Base-by-base conservation (phyloP, 108 stramenopile genomes). In the Discostella pseudostelligera region DNA sequence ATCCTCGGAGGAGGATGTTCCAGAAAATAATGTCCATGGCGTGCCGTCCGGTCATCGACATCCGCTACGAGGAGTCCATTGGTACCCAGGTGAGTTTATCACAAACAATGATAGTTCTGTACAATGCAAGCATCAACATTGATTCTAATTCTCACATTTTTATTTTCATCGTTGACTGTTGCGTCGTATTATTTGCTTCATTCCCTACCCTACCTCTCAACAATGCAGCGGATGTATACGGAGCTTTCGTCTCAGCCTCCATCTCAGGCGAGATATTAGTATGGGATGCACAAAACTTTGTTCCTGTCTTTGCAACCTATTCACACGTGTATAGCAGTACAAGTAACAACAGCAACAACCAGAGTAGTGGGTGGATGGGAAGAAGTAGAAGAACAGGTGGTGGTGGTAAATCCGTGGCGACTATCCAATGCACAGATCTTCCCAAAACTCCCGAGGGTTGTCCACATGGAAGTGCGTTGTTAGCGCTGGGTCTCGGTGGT, bases 231-330 rank as follows among this genome's bases (percentile, higher is more conserved):
- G 91, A 92, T 64, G 62, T 77, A 1, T 43, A 48, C 20, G 91
- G 91, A 25, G 76, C 68, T 0, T 92, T 92, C 63, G 59, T 92
- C 13, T 88, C 91, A n/a, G 62, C 76, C 1, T 71, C 83, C 8
- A 66, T 67, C 9, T 78, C 80, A 22, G 88, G 85, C 10, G 59
- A 76, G 46, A 59, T 92, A 24, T 36, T 87, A 42, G 62, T 92
- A 4, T 92, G 91, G 91, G 91, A 92, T 62, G 86, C 87, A 10
- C 62, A 72, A n/a, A 39, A 60, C 4, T 79, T 79, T 56, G 49
- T 53, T 12, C 78, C 78, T 4, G 72, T 74, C 5, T 77, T 60
- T 48, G 63, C 68, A 17, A 70, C 76, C 11, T 59, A 57, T 39
- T 39, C 53, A 11, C 62, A 60, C 28, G 53, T 56, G 0, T 65